phyloP scores from a whole-genome alignment of 805 yeast species.

The Barnettozyma sucrosica region DNA sequence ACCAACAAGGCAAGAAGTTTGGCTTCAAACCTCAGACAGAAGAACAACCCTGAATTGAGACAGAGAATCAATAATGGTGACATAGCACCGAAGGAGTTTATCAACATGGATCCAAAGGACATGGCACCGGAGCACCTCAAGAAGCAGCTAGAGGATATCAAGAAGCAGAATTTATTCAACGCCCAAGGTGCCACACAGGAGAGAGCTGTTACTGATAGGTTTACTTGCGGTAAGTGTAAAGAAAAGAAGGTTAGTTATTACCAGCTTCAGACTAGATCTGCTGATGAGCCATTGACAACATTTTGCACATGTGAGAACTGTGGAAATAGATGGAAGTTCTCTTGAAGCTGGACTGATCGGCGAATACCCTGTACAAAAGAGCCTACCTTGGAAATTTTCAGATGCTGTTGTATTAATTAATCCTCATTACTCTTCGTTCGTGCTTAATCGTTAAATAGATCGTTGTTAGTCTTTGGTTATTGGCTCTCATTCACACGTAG shows the following conservation, averaged over 20 bases:
- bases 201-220: constrained; percentile 93
- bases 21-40: constrained; percentile 81
- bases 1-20: constrained; percentile 81
- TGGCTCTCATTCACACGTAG: neutral
- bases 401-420: neutral
- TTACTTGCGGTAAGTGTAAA: constrained; percentile 96
- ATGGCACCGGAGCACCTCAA: constrained; percentile 91
- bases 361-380: neutral
- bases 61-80: constrained; percentile 61
- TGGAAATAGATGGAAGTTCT: constrained; percentile 97
- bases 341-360: constrained; percentile 25
- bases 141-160: constrained; percentile 77
- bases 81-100: constrained; percentile 58
- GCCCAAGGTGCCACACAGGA: constrained; percentile 97
- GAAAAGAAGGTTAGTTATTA: constrained; percentile 94
- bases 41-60: constrained; percentile 83
- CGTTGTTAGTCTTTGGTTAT: neutral
- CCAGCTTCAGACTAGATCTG: constrained; percentile 97
- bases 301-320: constrained; percentile 97
- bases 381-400: neutral
- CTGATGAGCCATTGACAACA: constrained; percentile 97
- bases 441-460: neutral
- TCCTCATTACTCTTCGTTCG: neutral
- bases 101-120: constrained; percentile 85
- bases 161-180: constrained; percentile 84